phyloP scores from a whole-genome alignment of 148 eudicot genomes.

The Cornus kousa region DNA sequence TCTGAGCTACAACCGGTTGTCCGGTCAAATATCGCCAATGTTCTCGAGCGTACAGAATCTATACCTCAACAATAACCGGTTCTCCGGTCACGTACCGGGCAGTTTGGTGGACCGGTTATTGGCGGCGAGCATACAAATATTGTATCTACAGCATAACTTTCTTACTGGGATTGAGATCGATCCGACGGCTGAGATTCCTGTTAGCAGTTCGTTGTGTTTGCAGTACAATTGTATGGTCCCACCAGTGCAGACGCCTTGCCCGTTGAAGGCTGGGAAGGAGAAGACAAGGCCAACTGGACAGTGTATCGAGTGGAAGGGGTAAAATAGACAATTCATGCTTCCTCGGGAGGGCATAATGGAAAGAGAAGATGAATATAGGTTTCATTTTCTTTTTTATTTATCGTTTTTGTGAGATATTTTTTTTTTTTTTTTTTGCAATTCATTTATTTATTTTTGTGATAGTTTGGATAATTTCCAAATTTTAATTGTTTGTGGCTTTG shows the following conservation, averaged over 20 bases:
- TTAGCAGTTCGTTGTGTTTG: conserved; percentile 71
- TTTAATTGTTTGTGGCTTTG: not conserved
- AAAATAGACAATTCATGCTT: conserved; percentile 14
- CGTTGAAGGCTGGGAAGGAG: conserved; percentile 73
- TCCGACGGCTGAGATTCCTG: conserved; percentile 83
- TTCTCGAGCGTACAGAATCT: conserved; percentile 69
- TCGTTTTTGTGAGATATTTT: not conserved
- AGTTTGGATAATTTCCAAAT: conserved; percentile 5
- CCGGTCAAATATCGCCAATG: conserved; percentile 64
- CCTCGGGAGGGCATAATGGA: not conserved
- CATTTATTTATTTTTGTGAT: conserved; percentile 17
- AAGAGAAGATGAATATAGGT: not conserved
- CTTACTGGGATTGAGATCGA: conserved; percentile 71
- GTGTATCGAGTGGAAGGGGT: conserved; percentile 69
- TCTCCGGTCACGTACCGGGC: conserved; percentile 66
- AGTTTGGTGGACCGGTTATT: conserved; percentile 62
- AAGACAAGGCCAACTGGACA: conserved; percentile 74
- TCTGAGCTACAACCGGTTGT: conserved; percentile 70
- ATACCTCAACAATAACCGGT: conserved; percentile 77
- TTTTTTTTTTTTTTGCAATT: not conserved
- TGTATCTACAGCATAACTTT: conserved; percentile 84
- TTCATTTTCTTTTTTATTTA: not conserved
- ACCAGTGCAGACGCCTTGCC: conserved; percentile 79
- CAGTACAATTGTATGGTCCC: conserved; percentile 95
- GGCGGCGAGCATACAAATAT: conserved; percentile 45